Conservation (phyloP, 306 rosid genomes). For the Comarum palustre region DNA sequence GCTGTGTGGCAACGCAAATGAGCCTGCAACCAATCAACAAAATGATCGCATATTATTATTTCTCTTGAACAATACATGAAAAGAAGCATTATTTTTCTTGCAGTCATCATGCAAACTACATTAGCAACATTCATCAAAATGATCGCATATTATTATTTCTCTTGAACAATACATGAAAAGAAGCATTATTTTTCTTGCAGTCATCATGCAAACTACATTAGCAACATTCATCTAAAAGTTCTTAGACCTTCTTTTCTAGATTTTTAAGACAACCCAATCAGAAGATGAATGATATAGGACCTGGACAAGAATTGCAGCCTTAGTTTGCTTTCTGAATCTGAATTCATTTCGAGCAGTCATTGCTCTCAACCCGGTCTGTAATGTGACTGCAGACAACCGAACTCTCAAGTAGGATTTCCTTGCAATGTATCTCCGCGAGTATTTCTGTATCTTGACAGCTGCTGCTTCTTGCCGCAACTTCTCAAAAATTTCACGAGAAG, state of each 20-base stretch:
- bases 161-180: conserved; percentile 5
- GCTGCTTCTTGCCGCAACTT: conserved; percentile 80
- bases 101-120: not conserved
- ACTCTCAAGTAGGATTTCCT: conserved; percentile 55
- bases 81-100: not conserved
- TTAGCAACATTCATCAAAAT: conserved; percentile 21
- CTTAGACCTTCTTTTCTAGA: conserved; percentile 16
- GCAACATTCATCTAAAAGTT: conserved; percentile 20
- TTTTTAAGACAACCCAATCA: conserved; percentile 4
- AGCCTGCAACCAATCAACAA: conserved; percentile 54
- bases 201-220: not conserved
- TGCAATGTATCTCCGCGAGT: conserved; percentile 53
- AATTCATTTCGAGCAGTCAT: conserved; percentile 98
- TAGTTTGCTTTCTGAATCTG: conserved; percentile 91
- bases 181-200: not conserved
- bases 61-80: conserved; percentile 5
- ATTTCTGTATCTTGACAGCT: conserved; percentile 86
- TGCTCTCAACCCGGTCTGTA: conserved; percentile 95
- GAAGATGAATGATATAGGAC: conserved; percentile 38
- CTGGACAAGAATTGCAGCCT: conserved; percentile 85
- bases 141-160: not conserved
- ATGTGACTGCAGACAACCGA: conserved; percentile 59
- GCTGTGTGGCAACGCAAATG: conserved; percentile 63
- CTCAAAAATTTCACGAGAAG: conserved; percentile 78
- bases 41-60: not conserved